Percentiles rank a stretch among this genome's conserved stretches.
phyloP scores from a whole-genome alignment of 805 yeast species.

The Ogataea pignaliae region DNA sequence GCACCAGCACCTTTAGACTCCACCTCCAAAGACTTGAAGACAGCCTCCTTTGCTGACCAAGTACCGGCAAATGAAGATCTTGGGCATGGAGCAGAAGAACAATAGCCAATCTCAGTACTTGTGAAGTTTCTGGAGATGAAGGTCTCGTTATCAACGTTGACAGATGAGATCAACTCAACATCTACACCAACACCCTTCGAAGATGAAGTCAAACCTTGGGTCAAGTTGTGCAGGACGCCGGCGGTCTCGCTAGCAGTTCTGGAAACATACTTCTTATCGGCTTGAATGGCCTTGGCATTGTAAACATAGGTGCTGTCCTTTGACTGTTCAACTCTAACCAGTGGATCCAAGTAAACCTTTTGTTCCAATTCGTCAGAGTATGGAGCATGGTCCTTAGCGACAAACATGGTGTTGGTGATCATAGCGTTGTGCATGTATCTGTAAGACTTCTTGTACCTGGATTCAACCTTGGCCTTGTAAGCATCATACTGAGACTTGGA shows the following conservation, averaged over 20 bases:
- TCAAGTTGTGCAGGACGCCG: constrained; percentile 51
- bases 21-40: constrained; percentile 90
- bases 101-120: constrained; percentile 70
- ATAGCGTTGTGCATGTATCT: constrained; percentile 94
- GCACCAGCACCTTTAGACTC: constrained; percentile 94
- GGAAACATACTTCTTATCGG: constrained; percentile 37
- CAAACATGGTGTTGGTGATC: constrained; percentile 84
- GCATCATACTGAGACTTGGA: constrained; percentile 65
- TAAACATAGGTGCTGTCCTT: constrained; percentile 41
- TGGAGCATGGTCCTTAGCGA: constrained; percentile 91
- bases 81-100: constrained; percentile 67
- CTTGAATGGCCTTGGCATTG: constrained; percentile 48
- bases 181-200: constrained; percentile 90
- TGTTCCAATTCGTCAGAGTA: constrained; percentile 85
- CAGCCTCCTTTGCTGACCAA: constrained; percentile 99
- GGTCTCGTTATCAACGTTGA: constrained; percentile 85
- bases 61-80: constrained; percentile 94
- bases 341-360: constrained; percentile 92
- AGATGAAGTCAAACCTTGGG: constrained; percentile 37
- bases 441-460: constrained; percentile 86
- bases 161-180: constrained; percentile 79
- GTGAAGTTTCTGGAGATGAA: constrained; percentile 94
- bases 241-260: constrained; percentile 55
- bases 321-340: constrained; percentile 59
- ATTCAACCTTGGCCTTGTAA: constrained; percentile 65